phyloP scores from a whole-genome alignment of 768 basidiomycete genomes.

The Boletus sp. region DNA sequence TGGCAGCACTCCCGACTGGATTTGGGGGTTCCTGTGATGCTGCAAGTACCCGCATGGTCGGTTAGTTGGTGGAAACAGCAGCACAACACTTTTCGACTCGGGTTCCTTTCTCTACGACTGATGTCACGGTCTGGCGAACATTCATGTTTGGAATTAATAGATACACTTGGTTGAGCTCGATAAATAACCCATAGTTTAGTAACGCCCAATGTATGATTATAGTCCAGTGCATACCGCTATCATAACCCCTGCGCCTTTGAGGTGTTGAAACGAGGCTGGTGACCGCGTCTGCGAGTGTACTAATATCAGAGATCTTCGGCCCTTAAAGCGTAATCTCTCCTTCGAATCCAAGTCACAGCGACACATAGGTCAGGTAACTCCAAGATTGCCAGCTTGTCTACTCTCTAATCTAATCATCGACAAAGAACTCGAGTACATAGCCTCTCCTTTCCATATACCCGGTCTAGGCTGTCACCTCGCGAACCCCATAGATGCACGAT shows the following conservation, averaged over 20 bases:
- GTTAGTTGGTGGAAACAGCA: background rate
- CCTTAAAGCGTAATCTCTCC: too few relatives aligned
- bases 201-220: background rate
- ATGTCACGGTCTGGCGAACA: too few relatives aligned
- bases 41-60: background rate
- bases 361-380: background rate
- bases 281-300: background rate
- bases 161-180: background rate
- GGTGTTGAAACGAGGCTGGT: background rate
- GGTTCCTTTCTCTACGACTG: too few relatives aligned
- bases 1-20: background rate
- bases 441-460: background rate
- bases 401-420: background rate
- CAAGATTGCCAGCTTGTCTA: background rate
- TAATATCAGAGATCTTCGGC: background rate
- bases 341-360: background rate
- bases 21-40: background rate
- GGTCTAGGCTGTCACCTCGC: background rate
- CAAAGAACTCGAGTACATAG: background rate
- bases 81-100: background rate
- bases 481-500: conserved; percentile 47
- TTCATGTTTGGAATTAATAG: too few relatives aligned
- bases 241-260: background rate
- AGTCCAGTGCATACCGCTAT: background rate
- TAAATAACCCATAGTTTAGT: background rate